These are phyloP conservation scores for Fusarium tuaranense DNA, from an alignment of 2,329 filamentous ascomycete species.

Conservation along the genomic window DNA sequence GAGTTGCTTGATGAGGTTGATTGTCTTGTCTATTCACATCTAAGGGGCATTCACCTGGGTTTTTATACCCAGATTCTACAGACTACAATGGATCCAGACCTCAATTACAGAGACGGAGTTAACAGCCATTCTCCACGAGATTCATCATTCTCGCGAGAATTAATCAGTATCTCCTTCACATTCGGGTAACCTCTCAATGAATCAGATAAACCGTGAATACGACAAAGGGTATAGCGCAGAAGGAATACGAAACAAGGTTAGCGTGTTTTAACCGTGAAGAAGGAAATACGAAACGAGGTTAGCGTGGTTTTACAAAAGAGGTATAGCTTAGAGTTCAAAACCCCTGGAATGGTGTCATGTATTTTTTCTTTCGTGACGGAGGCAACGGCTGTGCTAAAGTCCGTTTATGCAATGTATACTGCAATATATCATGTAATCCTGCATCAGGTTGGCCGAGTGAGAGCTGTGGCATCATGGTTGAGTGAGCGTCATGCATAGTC, in stretches of 20 bases:
- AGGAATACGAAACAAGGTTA: slow-evolving; percentile 20
- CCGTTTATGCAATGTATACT: background rate
- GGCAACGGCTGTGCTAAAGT: background rate
- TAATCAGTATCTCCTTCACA: background rate
- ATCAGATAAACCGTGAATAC: background rate
- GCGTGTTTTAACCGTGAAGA: background rate
- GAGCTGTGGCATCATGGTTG: background rate
- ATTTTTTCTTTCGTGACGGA: background rate
- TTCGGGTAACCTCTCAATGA: background rate
- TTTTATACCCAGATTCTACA: background rate
- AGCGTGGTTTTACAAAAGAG: background rate
- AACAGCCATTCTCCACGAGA: background rate
- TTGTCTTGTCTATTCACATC: background rate
- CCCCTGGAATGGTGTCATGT: background rate
- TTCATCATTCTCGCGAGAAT: background rate
- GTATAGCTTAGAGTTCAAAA: background rate
- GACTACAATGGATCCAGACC: background rate
- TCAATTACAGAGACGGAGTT: background rate
- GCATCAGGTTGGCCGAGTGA: background rate
- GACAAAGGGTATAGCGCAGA: background rate
- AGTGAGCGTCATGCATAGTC: slow-evolving; percentile 6
- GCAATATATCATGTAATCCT: background rate
- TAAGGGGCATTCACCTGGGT: background rate
- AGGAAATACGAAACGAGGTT: slow-evolving; percentile 20
- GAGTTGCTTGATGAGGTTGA: background rate